phyloP scores from a whole-genome alignment of 441 rosid species.

The Populus trichocarpa region DNA sequence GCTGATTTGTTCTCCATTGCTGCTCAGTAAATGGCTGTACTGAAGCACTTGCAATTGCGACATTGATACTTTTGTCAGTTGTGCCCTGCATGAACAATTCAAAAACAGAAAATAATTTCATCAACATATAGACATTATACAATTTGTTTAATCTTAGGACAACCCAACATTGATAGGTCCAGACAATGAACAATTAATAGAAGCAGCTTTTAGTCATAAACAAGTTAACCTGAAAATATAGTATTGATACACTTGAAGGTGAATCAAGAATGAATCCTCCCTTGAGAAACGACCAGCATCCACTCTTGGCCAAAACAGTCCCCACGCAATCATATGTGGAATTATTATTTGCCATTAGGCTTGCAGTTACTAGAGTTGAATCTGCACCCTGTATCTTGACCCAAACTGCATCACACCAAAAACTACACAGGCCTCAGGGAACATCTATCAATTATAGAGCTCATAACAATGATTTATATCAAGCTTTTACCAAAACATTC shows the following conservation, averaged over 20 bases:
- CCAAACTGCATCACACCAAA: slow-evolving; percentile 46
- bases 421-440: not conserved
- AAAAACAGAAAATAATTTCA: not conserved
- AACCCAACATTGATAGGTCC: not conserved
- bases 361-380: slow-evolving; percentile 53
- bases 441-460: not conserved
- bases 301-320: slow-evolving; percentile 54
- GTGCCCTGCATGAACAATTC: slow-evolving; percentile 30
- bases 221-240: slow-evolving; percentile 49
- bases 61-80: slow-evolving; percentile 24
- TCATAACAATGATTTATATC: not conserved
- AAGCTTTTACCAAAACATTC: not conserved
- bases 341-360: slow-evolving; percentile 49
- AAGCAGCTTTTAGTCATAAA: not conserved
- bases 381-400: slow-evolving; percentile 55
- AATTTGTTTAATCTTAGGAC: not conserved
- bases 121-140: not conserved
- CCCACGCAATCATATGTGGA: slow-evolving; percentile 48
- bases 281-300: slow-evolving; percentile 94
- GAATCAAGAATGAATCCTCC: slow-evolving; percentile 69
- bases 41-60: slow-evolving; percentile 31
- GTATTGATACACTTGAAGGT: slow-evolving; percentile 40
- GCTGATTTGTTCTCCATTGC: too few relatives aligned
- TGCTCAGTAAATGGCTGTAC: too few relatives aligned
- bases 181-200: not conserved